These are phyloP conservation scores for Exophiala dermatitidis DNA, from an alignment of 2,329 filamentous ascomycete species.

Conservation along the genomic window DNA sequence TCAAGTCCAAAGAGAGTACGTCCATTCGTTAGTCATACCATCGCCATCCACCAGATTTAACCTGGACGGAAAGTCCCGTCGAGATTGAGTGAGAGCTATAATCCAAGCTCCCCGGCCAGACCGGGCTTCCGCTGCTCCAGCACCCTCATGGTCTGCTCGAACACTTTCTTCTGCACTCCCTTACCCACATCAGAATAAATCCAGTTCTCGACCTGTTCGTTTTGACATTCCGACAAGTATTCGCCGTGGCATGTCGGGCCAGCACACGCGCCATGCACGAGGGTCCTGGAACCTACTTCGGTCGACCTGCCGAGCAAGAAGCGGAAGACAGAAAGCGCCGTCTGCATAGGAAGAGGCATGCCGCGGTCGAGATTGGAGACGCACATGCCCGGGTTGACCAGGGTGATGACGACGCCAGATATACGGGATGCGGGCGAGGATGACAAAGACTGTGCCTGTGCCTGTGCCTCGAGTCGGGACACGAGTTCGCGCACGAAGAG, in stretches of 20 bases:
- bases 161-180: slow-evolving; percentile 36
- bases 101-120: slow-evolving; percentile 8
- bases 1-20: background rate
- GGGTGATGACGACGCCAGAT: slow-evolving; percentile 22
- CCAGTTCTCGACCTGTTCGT: slow-evolving; percentile 30
- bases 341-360: background rate
- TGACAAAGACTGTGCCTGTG: background rate
- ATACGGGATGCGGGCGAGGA: background rate
- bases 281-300: slow-evolving; percentile 23
- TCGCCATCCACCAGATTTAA: background rate
- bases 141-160: slow-evolving; percentile 38
- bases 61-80: background rate
- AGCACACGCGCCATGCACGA: slow-evolving; percentile 20
- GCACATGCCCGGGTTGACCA: slow-evolving; percentile 27
- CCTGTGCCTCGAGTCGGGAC: slow-evolving; percentile 1
- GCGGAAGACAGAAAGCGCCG: slow-evolving; percentile 4
- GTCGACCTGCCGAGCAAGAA: slow-evolving; percentile 17
- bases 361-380: slow-evolving; percentile 17
- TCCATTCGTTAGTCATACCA: too few relatives aligned
- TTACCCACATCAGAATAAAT: slow-evolving; percentile 36
- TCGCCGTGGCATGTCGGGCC: slow-evolving; percentile 12
- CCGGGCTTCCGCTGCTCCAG: slow-evolving; percentile 40
- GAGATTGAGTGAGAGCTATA: background rate
- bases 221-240: slow-evolving; percentile 19
- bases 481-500: slow-evolving; percentile 24